Percentiles rank a stretch among this genome's conserved stretches.
Conservation (phyloP, 768 basidiomycete genomes). For the Phylloporus scabripes region DNA sequence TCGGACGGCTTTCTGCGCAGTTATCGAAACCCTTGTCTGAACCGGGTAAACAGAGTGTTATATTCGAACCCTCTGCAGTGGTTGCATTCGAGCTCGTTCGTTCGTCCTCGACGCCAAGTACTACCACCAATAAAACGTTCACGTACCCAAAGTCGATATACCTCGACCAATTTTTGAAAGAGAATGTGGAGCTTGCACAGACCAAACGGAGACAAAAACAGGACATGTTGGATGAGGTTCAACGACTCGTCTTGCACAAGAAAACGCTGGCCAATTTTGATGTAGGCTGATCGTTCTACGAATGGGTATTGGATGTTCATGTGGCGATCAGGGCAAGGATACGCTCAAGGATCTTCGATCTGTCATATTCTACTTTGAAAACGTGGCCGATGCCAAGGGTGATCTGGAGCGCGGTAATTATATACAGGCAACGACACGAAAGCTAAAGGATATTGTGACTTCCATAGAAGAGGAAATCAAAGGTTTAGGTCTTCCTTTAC, state of each 20-base stretch:
- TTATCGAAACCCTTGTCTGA: conserved; percentile 26
- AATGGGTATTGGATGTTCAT: not conserved
- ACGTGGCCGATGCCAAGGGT: conserved; percentile 47
- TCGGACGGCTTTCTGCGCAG: conserved; percentile 43
- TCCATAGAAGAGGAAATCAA: conserved; percentile 50
- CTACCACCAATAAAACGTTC: conserved; percentile 32
- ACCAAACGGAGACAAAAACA: conserved; percentile 32
- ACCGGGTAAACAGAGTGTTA: conserved; percentile 46
- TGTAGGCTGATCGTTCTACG: conserved; percentile 35
- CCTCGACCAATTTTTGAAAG: conserved; percentile 65
- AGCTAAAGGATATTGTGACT: conserved; percentile 49
- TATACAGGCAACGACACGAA: conserved; percentile 41
- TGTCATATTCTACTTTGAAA: conserved; percentile 65
- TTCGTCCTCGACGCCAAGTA: conserved; percentile 13
- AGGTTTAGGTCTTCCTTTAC: conserved; percentile 33
- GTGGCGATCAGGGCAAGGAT: conserved; percentile 49
- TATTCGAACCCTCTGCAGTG: conserved; percentile 57
- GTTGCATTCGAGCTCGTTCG: conserved; percentile 51
- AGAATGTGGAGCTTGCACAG: conserved; percentile 44
- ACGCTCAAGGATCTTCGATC: conserved; percentile 56
- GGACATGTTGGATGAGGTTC: conserved; percentile 44
- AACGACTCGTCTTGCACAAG: conserved; percentile 41
- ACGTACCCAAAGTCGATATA: conserved; percentile 61
- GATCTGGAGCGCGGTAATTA: conserved; percentile 42
- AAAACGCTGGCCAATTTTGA: conserved; percentile 47